Conservation (phyloP, 2,329 filamentous ascomycete species). For the Pseudogymnoascus sp. region DNA sequence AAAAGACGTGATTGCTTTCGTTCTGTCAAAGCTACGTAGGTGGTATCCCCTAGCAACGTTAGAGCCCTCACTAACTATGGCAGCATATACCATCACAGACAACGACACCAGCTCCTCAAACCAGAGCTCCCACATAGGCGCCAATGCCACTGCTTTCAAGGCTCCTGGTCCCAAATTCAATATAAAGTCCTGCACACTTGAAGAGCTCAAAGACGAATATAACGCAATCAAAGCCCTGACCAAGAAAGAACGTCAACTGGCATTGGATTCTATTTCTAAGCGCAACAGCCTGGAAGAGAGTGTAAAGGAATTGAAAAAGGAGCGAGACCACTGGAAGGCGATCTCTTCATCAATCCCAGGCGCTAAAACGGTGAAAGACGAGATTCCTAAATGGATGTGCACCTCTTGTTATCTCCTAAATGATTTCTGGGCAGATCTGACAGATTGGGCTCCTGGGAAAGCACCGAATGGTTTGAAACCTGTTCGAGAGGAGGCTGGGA, state of each 20-base stretch:
- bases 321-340: background rate
- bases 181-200: background rate
- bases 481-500: background rate
- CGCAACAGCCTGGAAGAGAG: background rate
- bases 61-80: background rate
- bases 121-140: background rate
- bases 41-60: background rate
- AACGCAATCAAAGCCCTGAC: background rate
- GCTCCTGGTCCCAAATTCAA: background rate
- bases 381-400: background rate
- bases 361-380: background rate
- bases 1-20: background rate
- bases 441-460: background rate
- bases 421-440: background rate
- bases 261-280: background rate
- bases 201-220: background rate
- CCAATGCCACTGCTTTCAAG: background rate
- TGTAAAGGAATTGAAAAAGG: background rate
- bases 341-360: background rate
- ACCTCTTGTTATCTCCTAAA: background rate
- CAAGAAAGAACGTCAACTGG: background rate
- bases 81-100: background rate
- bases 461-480: background rate
- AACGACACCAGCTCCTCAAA: background rate
- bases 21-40: background rate